A percentile compares a stretch with the other conserved stretches of the same genome.
Evolutionary conservation across 2,329 filamentous ascomycete species (phyloP).

Genomic region (Fusarium illudens): DNA sequence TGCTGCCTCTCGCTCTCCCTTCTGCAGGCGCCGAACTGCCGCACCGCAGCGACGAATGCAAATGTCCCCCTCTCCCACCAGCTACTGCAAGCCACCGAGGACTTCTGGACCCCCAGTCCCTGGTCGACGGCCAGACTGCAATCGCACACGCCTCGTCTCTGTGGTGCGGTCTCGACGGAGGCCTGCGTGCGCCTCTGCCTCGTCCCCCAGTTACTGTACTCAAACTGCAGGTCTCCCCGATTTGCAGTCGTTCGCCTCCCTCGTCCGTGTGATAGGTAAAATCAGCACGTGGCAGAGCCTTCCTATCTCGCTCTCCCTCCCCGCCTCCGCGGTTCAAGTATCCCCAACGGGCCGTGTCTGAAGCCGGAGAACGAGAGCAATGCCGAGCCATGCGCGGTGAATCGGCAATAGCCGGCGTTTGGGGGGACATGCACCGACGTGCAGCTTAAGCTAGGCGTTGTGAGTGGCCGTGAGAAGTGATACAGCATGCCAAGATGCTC

Average conservation of each 20-base stretch:
- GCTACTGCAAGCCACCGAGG: slow-evolving; percentile 39
- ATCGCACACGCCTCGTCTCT: slow-evolving; percentile 16
- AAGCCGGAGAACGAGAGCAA: not conserved
- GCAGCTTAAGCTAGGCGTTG: not conserved
- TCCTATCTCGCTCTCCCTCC: not conserved
- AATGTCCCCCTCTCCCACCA: slow-evolving; percentile 8
- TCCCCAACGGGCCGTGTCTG: not conserved
- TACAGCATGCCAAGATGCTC: not conserved
- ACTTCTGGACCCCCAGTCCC: slow-evolving; percentile 16
- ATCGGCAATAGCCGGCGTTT: slow-evolving; percentile 4
- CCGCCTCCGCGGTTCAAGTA: not conserved
- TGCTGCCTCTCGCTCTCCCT: not conserved
- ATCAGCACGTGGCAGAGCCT: slow-evolving; percentile 20
- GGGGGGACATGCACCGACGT: not conserved
- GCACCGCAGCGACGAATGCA: slow-evolving; percentile 11
- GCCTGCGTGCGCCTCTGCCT: not conserved
- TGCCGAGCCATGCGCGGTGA: slow-evolving; percentile 13
- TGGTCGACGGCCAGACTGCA: slow-evolving; percentile 9
- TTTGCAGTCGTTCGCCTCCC: slow-evolving; percentile 24
- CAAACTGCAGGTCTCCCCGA: not conserved
- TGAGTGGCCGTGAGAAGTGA: not conserved
- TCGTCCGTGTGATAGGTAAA: slow-evolving; percentile 23
- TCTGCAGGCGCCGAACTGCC: slow-evolving; percentile 12
- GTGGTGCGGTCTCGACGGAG: not conserved
- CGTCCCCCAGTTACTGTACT: too few species aligned